Percentiles rank a stretch among this genome's conserved stretches.
phyloP scores from a whole-genome alignment of 345 rosid species.

The Eucalyptus regnans region DNA sequence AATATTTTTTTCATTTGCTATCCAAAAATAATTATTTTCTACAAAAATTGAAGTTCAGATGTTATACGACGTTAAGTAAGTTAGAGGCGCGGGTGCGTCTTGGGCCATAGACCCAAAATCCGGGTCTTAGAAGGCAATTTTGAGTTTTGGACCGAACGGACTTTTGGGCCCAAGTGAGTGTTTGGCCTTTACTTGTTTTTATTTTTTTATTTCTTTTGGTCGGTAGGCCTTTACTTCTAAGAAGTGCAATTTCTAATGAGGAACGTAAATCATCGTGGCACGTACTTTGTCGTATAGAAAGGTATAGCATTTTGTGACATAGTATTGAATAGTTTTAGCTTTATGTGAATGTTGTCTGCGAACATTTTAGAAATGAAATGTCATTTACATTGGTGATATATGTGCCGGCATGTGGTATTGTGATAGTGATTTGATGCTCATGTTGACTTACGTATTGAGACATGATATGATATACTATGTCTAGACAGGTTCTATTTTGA shows the following conservation, averaged over 20 bases:
- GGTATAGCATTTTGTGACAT: not conserved
- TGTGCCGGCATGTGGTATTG: not conserved
- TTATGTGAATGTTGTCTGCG: rapidly evolving
- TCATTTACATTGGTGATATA: not conserved
- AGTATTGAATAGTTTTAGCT: not conserved
- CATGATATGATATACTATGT: not conserved
- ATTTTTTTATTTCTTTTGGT: too few species aligned
- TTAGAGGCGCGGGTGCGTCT: not conserved
- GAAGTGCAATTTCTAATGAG: not conserved
- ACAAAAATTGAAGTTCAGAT: not conserved
- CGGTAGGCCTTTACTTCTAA: too few species aligned
- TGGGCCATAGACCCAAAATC: not conserved
- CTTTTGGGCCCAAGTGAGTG: not conserved
- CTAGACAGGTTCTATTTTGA: not conserved
- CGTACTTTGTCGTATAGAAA: not conserved
- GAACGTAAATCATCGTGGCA: not conserved
- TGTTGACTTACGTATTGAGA: not conserved
- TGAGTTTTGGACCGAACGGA: not conserved
- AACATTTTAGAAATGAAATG: not conserved
- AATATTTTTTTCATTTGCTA: not conserved
- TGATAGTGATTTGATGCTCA: not conserved
- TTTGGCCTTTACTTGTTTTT: not conserved
- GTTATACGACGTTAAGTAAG: not conserved
- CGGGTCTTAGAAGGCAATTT: not conserved
- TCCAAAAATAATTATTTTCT: not conserved